phyloP scores from a whole-genome alignment of 176 grass and related monocot genomes.

The Secale cereale region DNA sequence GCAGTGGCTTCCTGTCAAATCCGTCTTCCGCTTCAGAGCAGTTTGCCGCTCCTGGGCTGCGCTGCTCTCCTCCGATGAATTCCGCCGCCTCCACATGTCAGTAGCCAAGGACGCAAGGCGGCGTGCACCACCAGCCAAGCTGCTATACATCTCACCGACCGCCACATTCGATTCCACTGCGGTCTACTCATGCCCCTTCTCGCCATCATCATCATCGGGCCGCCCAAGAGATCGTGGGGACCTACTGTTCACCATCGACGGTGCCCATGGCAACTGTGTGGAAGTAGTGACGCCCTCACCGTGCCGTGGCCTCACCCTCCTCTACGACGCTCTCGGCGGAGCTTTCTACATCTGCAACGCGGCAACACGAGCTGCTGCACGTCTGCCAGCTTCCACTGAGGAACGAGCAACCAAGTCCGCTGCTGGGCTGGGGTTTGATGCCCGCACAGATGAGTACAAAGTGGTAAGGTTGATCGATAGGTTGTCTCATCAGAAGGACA shows the following conservation, averaged over 20 bases:
- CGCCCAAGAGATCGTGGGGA: not conserved
- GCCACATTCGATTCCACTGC: not conserved
- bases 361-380: not conserved
- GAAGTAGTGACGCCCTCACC: not conserved
- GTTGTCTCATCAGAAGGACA: fast-evolving
- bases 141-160: not conserved
- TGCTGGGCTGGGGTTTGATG: conserved; percentile 21
- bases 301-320: conserved; percentile 8
- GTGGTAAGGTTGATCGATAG: conserved; percentile 18
- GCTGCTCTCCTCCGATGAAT: not conserved
- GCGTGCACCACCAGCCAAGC: not conserved
- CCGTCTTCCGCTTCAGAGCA: conserved; percentile 5
- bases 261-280: not conserved
- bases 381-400: not conserved
- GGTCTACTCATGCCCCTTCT: not conserved
- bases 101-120: fast-evolving
- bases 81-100: not conserved
- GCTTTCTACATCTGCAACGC: conserved; percentile 25
- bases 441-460: not conserved
- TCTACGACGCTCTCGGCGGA: not conserved
- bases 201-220: not conserved
- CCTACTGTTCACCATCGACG: not conserved
- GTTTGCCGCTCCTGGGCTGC: not conserved
- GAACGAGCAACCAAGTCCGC: not conserved
- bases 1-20: not conserved